These are phyloP conservation scores for Trichosporon inkin DNA, from an alignment of 1,284 basidiomycete genomes.

Conservation along the genomic window DNA sequence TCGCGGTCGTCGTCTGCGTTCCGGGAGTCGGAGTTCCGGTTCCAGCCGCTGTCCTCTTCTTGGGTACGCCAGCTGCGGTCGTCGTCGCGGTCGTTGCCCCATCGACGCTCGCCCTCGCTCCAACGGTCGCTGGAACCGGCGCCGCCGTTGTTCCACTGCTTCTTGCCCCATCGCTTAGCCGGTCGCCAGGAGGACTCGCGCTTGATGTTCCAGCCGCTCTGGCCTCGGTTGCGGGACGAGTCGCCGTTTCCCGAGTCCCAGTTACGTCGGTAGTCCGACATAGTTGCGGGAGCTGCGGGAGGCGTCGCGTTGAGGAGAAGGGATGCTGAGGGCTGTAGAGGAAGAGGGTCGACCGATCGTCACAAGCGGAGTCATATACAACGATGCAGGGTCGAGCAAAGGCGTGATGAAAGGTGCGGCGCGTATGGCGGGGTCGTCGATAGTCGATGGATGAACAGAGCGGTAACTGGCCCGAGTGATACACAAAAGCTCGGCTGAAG, in stretches of 20 bases:
- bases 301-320: background rate
- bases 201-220: slow-evolving; percentile 12
- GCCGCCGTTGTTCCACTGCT: background rate
- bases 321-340: background rate
- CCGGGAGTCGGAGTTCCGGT: slow-evolving; percentile 7
- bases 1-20: slow-evolving; percentile 8
- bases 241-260: slow-evolving; percentile 7
- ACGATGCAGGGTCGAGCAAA: background rate
- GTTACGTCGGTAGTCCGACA: slow-evolving; percentile 8
- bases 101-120: background rate
- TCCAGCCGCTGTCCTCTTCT: slow-evolving; percentile 9
- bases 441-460: background rate
- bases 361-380: background rate
- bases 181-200: slow-evolving; percentile 27
- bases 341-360: background rate
- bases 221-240: slow-evolving; percentile 2
- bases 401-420: background rate
- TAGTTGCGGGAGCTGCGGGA: background rate
- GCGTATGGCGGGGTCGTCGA: background rate
- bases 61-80: slow-evolving; percentile 2
- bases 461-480: background rate
- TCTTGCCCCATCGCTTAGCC: background rate
- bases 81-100: slow-evolving; percentile 12
- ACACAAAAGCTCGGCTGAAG: background rate
- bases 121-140: background rate